Evolutionary conservation across 2,329 filamentous ascomycete species (phyloP), one percentile per base, ranked within the genome.

Genomic region (Gliomastix tumulicola): DNA sequence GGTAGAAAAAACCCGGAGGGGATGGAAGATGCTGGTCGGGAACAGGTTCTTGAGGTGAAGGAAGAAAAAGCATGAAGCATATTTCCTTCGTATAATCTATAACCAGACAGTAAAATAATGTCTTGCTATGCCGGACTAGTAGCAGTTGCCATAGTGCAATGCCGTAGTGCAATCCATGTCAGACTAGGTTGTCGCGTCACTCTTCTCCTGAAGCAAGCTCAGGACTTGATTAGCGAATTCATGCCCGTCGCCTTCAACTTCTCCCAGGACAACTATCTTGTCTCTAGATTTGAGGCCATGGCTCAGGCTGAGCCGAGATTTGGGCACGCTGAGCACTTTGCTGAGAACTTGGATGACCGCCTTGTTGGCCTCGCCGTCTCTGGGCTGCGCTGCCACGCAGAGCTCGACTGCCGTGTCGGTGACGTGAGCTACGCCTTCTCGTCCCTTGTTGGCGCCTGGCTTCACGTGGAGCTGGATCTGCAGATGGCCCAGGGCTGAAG

Each of bases 361-460:
- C 50, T 72, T 74, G 51, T 87, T 87, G 6, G 82, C 76, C 50
- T 84, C 78, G 12, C 81, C 80, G 12, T 85, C 78, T 41, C 71
- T 68, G 10, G 82, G 69, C 44, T 72, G 78, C 0, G 79, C 81
- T 1, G 80, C 60, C 3, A 86, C 81, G 33, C 78, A 82, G 2
- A 88, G 54, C 41, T 83, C 73, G 32, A 87, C 68, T 3, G 60
- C 61, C 7, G 74, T 66, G 18, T 76, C 67, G 0, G 69, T 69
- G 5, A 87, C 56, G 1, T 66, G 63, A 4, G 62, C 51, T 31
- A 87, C 65, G 12, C 82, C 82, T 46, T 84, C 72, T 22, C 79
- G 71, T 18, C 65, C 65, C 20, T 73, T 76, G 51, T 66, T 77
- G 11, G 75, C 73, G 4, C 80, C 78, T 1, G 83, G 78, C 42